A percentile compares a stretch with the other conserved stretches of the same genome.
Evolutionary conservation across 305 asterid genomes (phyloP).

Genomic region (Solanum hybrid): DNA sequence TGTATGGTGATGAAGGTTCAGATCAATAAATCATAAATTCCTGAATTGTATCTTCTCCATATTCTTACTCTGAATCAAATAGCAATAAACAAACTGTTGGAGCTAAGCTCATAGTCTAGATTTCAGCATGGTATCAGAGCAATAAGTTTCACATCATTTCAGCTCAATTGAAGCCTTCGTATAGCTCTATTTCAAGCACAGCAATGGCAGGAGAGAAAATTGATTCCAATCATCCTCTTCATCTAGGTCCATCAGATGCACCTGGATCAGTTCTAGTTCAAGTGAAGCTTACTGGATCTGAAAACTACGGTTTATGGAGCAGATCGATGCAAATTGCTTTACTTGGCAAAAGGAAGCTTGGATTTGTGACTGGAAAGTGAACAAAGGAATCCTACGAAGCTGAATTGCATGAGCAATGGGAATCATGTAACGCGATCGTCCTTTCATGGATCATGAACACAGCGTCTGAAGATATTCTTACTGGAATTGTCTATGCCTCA

Average conservation of each 20-base stretch:
- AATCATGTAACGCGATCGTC: not conserved
- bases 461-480: not conserved
- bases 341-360: not conserved
- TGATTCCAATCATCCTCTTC: not conserved
- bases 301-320: not conserved
- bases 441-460: not conserved
- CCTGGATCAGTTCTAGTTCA: not conserved
- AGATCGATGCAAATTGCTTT: not conserved
- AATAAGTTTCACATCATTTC: no score
- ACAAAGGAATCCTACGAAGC: not conserved
- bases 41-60: no score
- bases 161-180: no score
- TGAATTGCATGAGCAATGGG: not conserved
- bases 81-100: no score
- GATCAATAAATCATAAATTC: no score
- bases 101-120: no score
- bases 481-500: not conserved
- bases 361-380: not conserved
- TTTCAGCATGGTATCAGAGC: no score
- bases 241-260: not conserved
- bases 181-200: no score
- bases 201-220: not conserved
- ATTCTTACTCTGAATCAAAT: no score
- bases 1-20: no score
- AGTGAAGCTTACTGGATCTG: not conserved